These are phyloP conservation scores for Fusarium napiforme DNA, from an alignment of 2,329 filamentous ascomycete genomes.

Conservation along the genomic window DNA sequence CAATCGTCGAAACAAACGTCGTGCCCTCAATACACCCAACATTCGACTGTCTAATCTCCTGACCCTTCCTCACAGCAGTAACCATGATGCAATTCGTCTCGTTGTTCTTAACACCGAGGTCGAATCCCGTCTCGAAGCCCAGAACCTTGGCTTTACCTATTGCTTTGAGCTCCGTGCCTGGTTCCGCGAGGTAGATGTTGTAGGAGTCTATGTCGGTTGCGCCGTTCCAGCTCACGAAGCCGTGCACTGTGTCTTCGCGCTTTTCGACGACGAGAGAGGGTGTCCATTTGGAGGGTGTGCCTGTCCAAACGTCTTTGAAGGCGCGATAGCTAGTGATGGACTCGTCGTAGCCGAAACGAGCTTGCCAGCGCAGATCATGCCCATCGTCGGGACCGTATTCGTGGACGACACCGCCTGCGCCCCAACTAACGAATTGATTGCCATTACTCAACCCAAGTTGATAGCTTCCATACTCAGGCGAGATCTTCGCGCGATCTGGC, in stretches of 20 bases:
- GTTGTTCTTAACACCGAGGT: conserved; percentile 25
- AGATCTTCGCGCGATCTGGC: conserved; percentile 21
- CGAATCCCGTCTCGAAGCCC: conserved; percentile 44
- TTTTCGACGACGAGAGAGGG: conserved; percentile 33
- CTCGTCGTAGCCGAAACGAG: conserved; percentile 37
- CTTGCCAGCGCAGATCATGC: conserved; percentile 42
- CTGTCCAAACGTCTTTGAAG: conserved; percentile 41
- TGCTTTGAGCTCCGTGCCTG: not conserved
- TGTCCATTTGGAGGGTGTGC: conserved; percentile 30
- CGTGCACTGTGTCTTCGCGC: not conserved
- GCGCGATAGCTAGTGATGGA: conserved; percentile 38
- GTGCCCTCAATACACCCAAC: conserved; percentile 28
- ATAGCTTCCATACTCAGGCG: conserved; percentile 34
- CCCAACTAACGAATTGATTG: conserved; percentile 41
- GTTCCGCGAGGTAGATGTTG: conserved; percentile 32
- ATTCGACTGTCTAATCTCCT: conserved; percentile 38
- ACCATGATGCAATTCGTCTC: conserved; percentile 35
- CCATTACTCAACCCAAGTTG: conserved; percentile 31
- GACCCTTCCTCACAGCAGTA: conserved; percentile 27
- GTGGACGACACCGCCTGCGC: conserved; percentile 38
- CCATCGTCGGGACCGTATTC: conserved; percentile 40
- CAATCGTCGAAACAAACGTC: conserved; percentile 27
- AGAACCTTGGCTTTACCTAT: not conserved
- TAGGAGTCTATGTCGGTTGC: conserved; percentile 42
- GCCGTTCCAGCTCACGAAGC: conserved; percentile 44